A percentile compares a stretch with the other conserved stretches of the same genome.
Conservation (phyloP, 1,284 basidiomycete species). For the Tremellales sp. region DNA sequence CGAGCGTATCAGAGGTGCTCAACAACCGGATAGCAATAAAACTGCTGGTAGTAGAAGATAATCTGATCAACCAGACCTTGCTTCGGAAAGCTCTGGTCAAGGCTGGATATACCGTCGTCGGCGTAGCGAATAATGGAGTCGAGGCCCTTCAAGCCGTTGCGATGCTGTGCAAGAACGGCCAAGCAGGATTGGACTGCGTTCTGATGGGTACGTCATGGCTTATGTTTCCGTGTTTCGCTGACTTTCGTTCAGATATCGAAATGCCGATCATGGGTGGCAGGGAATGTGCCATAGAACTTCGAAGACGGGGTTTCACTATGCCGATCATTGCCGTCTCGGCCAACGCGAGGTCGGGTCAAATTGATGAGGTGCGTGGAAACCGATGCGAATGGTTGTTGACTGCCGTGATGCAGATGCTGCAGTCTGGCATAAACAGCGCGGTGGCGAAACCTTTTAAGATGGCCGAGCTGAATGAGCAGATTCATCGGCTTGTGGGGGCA, state of each 20-base stretch:
- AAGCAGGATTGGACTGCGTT: constrained; percentile 11
- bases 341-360: constrained; percentile 17
- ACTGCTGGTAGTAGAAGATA: constrained; percentile 27
- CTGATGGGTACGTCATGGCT: constrained; percentile 16
- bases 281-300: constrained; percentile 14
- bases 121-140: constrained; percentile 25
- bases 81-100: constrained; percentile 18
- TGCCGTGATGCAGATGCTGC: constrained; percentile 11
- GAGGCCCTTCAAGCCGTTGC: constrained; percentile 20
- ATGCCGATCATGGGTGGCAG: constrained; percentile 23
- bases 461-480: constrained; percentile 11
- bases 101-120: constrained; percentile 18
- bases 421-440: constrained; percentile 15
- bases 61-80: constrained; percentile 24
- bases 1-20: constrained; percentile 3
- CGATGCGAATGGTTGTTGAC: neutral
- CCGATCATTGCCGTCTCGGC: constrained; percentile 24
- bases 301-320: constrained; percentile 6
- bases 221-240: neutral
- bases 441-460: constrained; percentile 20
- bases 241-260: constrained; percentile 19
- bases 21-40: constrained; percentile 5
- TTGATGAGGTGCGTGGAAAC: constrained; percentile 8
- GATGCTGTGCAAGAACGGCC: constrained; percentile 1
- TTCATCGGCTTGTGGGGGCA: too few species aligned